phyloP scores from a whole-genome alignment of 2,329 filamentous ascomycete genomes.

The Berkeleyomyces basicola region DNA sequence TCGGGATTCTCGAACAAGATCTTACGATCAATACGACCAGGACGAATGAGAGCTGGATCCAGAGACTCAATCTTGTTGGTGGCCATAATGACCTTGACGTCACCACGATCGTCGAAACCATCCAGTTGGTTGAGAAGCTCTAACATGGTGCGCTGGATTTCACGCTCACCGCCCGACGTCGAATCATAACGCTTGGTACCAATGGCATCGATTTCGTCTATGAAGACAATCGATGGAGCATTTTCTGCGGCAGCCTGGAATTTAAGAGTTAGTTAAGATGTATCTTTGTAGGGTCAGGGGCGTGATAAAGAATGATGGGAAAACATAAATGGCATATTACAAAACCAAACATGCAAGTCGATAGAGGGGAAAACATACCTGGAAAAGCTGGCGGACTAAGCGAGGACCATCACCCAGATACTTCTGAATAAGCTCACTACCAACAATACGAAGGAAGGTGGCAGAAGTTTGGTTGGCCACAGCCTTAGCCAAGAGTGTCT shows the following conservation, averaged over 20 bases:
- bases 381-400: slow-evolving; percentile 89
- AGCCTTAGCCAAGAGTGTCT: slow-evolving; percentile 88
- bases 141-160: slow-evolving; percentile 96
- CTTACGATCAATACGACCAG: slow-evolving; percentile 96
- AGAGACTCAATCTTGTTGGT: slow-evolving; percentile 99
- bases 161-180: slow-evolving; percentile 87
- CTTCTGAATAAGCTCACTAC: slow-evolving; percentile 95
- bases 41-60: slow-evolving; percentile 88
- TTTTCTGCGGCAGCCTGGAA: slow-evolving; percentile 78
- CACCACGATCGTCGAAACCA: slow-evolving; percentile 94
- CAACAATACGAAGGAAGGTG: slow-evolving; percentile 93
- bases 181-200: slow-evolving; percentile 98
- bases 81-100: slow-evolving; percentile 99
- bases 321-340: neutral
- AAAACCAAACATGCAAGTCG: slow-evolving; percentile 12
- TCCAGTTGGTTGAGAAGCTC: slow-evolving; percentile 96
- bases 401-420: slow-evolving; percentile 93
- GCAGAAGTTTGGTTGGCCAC: slow-evolving; percentile 98
- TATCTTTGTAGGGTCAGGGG: neutral
- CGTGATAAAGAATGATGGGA: neutral
- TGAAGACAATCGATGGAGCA: slow-evolving; percentile 93
- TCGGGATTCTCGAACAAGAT: slow-evolving; percentile 57
- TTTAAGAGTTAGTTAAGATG: slow-evolving; percentile 7
- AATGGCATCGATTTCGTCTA: slow-evolving; percentile 97
- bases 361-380: slow-evolving; percentile 30